Evolutionary conservation across 805 yeast species (phyloP), one percentile per base, ranked within the genome.

Genomic region (Candida palmyrensis): DNA sequence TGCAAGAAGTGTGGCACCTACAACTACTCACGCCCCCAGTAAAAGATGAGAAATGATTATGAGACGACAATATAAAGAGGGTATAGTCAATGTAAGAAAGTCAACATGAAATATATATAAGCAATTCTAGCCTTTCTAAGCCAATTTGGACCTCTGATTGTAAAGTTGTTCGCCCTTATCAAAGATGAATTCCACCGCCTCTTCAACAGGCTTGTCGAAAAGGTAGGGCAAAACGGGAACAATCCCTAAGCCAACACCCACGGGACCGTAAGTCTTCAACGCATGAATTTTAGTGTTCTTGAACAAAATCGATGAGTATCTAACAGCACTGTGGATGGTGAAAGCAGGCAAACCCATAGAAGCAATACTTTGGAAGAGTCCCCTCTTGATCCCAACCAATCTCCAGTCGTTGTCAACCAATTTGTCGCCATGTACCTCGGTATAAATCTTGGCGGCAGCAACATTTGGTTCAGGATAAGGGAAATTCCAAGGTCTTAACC

Each of bases 311-410:
- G 85, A 79, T 2, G 87, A 75, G 50, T 83, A 82, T 43, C 80
- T 69, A 25, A 84, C 95, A 4, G 79, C 64, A 2, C 82, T 69
- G 53, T 84, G 95, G 46, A 84, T 84, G 4, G 95, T 84, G 55
- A 83, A 77, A 3, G 94, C 94, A 7, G 95, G 95, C 26, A 84
- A 66, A 11, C 85, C 90, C 92, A 84, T 85, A 28, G 86, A 77
- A 2, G 95, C 95, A 41, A 85, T 67, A 42, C 82, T 68, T 56
- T 84, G 95, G 63, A 84, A 84, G 17, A 83, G 47, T n/a, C 84
- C 88, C 53, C 94, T 71, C 53, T 84, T 79, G 25, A 80, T 46
- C 5, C 72, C 79, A 6, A 72, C 75, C 34, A 79, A 42, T 44
- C 71, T 71, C 87, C 89, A 85, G 51, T 82, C 88, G 40, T 75